phyloP scores from a whole-genome alignment of 2,329 filamentous ascomycete genomes.

The Neopestalotiopsis clavispora region DNA sequence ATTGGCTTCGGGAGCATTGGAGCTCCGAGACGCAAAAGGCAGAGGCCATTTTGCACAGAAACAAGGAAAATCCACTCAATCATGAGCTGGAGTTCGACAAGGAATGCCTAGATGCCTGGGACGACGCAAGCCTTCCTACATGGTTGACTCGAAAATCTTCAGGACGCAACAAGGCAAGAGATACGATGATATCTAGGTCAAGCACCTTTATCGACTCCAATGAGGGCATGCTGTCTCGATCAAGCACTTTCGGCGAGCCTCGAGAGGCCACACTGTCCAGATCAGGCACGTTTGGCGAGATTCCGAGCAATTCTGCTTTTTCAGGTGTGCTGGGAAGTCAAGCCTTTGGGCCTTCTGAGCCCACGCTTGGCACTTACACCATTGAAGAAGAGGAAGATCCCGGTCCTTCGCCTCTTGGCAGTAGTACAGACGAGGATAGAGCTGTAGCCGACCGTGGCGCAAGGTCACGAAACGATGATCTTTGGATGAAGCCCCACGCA shows the following conservation, averaged over 20 bases:
- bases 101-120: constrained; percentile 34
- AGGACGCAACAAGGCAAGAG: constrained; percentile 3
- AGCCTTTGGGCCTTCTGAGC: constrained; percentile 2
- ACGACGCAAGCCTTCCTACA: constrained; percentile 28
- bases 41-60: constrained; percentile 27
- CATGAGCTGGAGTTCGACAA: constrained; percentile 27
- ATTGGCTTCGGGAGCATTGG: constrained; percentile 31
- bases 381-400: constrained; percentile 16
- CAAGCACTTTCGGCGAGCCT: background rate
- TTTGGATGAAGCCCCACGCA: constrained; percentile 1
- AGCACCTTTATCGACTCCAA: background rate
- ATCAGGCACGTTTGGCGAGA: constrained; percentile 1
- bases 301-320: background rate
- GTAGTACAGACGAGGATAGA: background rate
- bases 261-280: background rate
- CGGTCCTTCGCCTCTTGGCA: background rate
- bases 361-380: constrained; percentile 6
- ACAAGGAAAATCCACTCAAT: constrained; percentile 26
- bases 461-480: background rate
- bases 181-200: constrained; percentile 6
- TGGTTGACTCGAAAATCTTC: constrained; percentile 24
- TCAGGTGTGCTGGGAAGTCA: background rate
- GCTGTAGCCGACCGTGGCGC: background rate
- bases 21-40: constrained; percentile 29
- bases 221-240: background rate